Conservation (phyloP, 1,284 basidiomycete species). For the Pyrrhoderma noxium region DNA sequence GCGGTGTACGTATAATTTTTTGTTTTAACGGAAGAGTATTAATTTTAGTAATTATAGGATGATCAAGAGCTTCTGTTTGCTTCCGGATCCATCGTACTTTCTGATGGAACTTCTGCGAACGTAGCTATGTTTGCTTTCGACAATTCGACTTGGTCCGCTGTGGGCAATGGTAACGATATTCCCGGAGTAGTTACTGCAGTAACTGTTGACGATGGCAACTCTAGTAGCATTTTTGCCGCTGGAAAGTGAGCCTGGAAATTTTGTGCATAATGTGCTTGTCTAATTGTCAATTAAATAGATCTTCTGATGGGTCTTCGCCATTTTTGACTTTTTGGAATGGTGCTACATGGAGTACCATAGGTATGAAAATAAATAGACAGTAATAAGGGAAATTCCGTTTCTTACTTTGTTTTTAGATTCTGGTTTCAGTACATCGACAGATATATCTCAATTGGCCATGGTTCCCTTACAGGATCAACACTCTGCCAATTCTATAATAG, state of each 20-base stretch:
- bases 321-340: constrained; percentile 86
- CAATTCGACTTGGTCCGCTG: constrained; percentile 65
- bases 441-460: constrained; percentile 81
- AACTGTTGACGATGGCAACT: constrained; percentile 76
- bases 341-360: constrained; percentile 58
- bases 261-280: neutral
- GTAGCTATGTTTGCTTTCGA: constrained; percentile 67
- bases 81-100: constrained; percentile 68
- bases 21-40: constrained; percentile 10
- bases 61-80: constrained; percentile 61
- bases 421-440: constrained; percentile 44
- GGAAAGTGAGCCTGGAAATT: constrained; percentile 47
- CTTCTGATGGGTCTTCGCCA: constrained; percentile 49
- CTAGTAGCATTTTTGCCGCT: constrained; percentile 83
- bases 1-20: constrained; percentile 51
- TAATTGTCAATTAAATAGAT: constrained; percentile 29
- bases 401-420: constrained; percentile 36
- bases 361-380: constrained; percentile 31
- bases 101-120: constrained; percentile 51
- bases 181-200: constrained; percentile 90
- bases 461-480: constrained; percentile 81
- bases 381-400: constrained; percentile 1
- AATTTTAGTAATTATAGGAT: constrained; percentile 31
- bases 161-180: constrained; percentile 60
- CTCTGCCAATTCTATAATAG: constrained; percentile 60